Percentiles rank a stretch among this genome's conserved stretches.
Evolutionary conservation across 768 basidiomycete species (phyloP).

Genomic region (Xerocomellus intermedius): DNA sequence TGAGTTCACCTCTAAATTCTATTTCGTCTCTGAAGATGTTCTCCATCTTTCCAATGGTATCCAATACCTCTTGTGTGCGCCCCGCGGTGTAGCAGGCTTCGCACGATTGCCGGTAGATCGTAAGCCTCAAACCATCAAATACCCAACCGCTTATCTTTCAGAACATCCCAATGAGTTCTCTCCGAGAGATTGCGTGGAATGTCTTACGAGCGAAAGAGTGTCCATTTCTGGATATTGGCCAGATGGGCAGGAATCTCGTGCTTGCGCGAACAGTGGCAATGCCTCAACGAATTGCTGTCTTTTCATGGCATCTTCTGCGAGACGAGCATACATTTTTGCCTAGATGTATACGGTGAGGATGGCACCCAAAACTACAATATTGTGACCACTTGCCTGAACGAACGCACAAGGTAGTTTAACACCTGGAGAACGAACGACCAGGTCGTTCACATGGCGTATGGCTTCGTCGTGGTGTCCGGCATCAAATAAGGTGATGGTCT

Average conservation of each 20-base stretch:
- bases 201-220: constrained; percentile 16
- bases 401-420: constrained; percentile 2
- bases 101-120: constrained; percentile 7
- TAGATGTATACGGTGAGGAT: neutral
- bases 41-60: constrained; percentile 3
- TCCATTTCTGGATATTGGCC: constrained; percentile 2
- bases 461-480: neutral
- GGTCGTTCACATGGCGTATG: neutral
- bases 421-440: constrained; percentile 1
- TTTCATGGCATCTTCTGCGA: constrained; percentile 8
- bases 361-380: neutral
- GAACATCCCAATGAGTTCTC: neutral
- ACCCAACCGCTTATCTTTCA: constrained; percentile 18
- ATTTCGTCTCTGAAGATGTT: constrained; percentile 9
- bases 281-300: neutral
- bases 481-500: constrained; percentile 15
- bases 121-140: constrained; percentile 11
- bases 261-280: neutral
- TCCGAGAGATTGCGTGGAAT: neutral
- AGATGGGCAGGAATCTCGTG: constrained; percentile 14
- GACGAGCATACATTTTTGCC: constrained; percentile 17
- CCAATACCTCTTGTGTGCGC: neutral
- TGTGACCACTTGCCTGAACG: constrained; percentile 11
- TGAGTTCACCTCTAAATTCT: neutral
- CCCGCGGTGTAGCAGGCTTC: constrained; percentile 2